phyloP scores from a whole-genome alignment of 371 early-diverging fungal genomes.

The Mucor circinelloides region DNA sequence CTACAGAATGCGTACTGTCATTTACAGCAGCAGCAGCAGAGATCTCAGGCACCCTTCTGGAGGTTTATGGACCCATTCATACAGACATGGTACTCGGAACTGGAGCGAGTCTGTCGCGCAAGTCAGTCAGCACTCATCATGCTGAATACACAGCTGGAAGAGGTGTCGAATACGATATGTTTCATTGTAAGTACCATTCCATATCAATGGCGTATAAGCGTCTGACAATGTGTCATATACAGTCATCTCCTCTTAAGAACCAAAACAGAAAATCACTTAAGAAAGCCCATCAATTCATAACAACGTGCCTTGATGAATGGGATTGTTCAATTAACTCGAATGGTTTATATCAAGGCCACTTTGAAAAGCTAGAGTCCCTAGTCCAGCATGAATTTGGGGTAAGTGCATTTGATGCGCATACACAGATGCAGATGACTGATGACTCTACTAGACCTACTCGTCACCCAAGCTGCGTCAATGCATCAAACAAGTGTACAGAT shows the following conservation, averaged over 20 bases:
- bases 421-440: neutral
- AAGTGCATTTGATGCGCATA: neutral
- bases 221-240: neutral
- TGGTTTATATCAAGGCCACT: neutral
- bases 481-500: constrained; percentile 10
- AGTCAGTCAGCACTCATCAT: neutral
- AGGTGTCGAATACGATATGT: constrained; percentile 1
- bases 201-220: neutral
- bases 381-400: constrained; percentile 6
- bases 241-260: constrained; percentile 22
- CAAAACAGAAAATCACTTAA: neutral
- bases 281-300: constrained; percentile 8
- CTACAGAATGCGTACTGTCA: constrained; percentile 7
- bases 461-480: constrained; percentile 7
- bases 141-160: constrained; percentile 9
- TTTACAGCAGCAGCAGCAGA: constrained; percentile 1
- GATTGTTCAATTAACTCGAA: neutral
- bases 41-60: neutral
- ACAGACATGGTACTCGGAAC: constrained; percentile 18
- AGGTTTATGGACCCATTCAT: constrained; percentile 12
- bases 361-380: neutral
- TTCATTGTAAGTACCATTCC: constrained; percentile 8
- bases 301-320: constrained; percentile 12
- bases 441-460: neutral
- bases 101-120: constrained; percentile 3